phyloP scores from a whole-genome alignment of 768 basidiomycete species.

The Collybiopsis luxurians region DNA sequence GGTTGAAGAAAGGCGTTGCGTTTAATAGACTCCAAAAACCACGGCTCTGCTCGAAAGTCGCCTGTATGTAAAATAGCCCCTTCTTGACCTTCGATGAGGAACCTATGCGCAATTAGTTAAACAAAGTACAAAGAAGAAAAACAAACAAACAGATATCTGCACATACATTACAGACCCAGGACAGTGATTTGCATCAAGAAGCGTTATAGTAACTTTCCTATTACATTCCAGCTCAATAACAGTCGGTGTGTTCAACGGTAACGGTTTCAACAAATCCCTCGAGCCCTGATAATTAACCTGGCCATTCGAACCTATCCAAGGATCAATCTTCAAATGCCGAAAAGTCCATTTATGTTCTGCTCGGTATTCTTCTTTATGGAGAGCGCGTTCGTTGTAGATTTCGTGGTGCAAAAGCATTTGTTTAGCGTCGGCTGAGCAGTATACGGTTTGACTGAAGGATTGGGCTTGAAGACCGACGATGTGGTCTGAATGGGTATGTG shows the following conservation, averaged over 20 bases:
- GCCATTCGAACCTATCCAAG: conserved; percentile 45
- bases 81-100: conserved; percentile 68
- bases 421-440: conserved; percentile 84
- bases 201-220: conserved; percentile 68
- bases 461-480: conserved; percentile 71
- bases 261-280: conserved; percentile 63
- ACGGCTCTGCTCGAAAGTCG: conserved; percentile 86
- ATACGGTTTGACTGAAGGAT: conserved; percentile 67
- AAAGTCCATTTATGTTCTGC: conserved; percentile 58
- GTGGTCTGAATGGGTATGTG: conserved; percentile 91
- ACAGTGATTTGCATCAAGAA: conserved; percentile 92
- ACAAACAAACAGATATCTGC: background rate
- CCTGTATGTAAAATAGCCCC: conserved; percentile 88
- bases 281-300: conserved; percentile 46
- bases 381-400: conserved; percentile 58
- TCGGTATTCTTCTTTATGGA: conserved; percentile 49
- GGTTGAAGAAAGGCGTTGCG: conserved; percentile 72
- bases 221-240: conserved; percentile 51
- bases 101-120: conserved; percentile 47
- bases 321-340: conserved; percentile 62
- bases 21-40: conserved; percentile 65
- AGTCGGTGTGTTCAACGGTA: conserved; percentile 66
- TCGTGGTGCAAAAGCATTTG: conserved; percentile 82
- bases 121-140: background rate
- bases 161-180: conserved; percentile 89